Conservation (phyloP, 1,284 basidiomycete species). For the Malassezia equina region DNA sequence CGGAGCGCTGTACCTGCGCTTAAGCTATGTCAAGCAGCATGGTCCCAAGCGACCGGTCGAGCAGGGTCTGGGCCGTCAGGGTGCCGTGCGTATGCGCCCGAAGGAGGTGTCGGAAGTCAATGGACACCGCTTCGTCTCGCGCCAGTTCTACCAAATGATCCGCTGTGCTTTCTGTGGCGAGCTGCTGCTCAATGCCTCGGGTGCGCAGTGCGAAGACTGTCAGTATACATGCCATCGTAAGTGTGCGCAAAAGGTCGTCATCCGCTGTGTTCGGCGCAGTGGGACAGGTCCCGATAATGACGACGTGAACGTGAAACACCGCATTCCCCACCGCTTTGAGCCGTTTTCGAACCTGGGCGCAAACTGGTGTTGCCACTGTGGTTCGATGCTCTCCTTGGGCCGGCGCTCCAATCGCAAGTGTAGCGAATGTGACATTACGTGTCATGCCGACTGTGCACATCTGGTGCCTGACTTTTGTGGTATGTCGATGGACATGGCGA, state of each 20-base stretch:
- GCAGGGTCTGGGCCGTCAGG: slow-evolving; percentile 80
- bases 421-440: slow-evolving; percentile 88
- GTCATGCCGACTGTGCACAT: slow-evolving; percentile 94
- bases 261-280: slow-evolving; percentile 96
- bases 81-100: slow-evolving; percentile 92
- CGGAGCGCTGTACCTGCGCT: slow-evolving; percentile 61
- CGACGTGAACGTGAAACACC: slow-evolving; percentile 97
- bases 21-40: slow-evolving; percentile 47
- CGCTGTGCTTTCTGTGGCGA: slow-evolving; percentile 96
- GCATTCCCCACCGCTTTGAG: slow-evolving; percentile 96
- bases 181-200: slow-evolving; percentile 89
- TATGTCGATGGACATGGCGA: slow-evolving; percentile 99
- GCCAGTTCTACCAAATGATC: slow-evolving; percentile 93
- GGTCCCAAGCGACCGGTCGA: slow-evolving; percentile 88
- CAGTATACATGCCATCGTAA: slow-evolving; percentile 98
- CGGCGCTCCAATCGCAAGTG: slow-evolving; percentile 93
- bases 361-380: slow-evolving; percentile 99
- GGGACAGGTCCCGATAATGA: slow-evolving; percentile 80
- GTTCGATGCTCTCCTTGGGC: slow-evolving; percentile 83
- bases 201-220: slow-evolving; percentile 98
- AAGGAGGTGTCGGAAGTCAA: slow-evolving; percentile 99
- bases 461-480: slow-evolving; percentile 98
- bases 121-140: slow-evolving; percentile 92
- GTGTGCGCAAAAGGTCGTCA: slow-evolving; percentile 93
- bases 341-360: slow-evolving; percentile 93